phyloP scores from a whole-genome alignment of 1,284 basidiomycete species.

The Pholiota adiposa region DNA sequence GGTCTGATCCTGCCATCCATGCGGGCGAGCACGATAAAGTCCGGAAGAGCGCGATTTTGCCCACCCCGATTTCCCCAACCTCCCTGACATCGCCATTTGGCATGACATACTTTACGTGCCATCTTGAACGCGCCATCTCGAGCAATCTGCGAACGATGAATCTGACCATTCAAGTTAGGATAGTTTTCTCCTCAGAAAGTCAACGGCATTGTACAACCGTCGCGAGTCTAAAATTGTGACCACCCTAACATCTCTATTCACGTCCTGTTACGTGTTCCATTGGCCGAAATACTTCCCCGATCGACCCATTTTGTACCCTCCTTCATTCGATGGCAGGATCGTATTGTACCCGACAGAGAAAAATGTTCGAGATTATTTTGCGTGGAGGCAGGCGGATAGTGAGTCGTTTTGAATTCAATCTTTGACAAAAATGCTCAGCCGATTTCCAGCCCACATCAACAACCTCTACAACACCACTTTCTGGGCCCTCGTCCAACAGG shows the following conservation, averaged over 20 bases:
- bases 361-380: slow-evolving; percentile 90
- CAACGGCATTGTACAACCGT: slow-evolving; percentile 82
- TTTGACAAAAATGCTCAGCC: slow-evolving; percentile 17
- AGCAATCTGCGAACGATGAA: background rate
- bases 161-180: slow-evolving; percentile 18
- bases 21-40: background rate
- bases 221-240: slow-evolving; percentile 90
- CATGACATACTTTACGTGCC: background rate
- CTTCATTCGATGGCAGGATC: slow-evolving; percentile 92
- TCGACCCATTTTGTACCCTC: slow-evolving; percentile 75
- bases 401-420: slow-evolving; percentile 37
- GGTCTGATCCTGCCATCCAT: background rate
- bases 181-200: slow-evolving; percentile 86
- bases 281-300: slow-evolving; percentile 85
- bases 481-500: slow-evolving; percentile 90
- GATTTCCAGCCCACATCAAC: slow-evolving; percentile 87
- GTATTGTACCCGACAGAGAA: slow-evolving; percentile 80
- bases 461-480: slow-evolving; percentile 97
- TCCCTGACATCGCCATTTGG: background rate
- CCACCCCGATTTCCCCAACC: background rate
- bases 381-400: slow-evolving; percentile 97
- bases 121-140: background rate
- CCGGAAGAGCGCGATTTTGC: background rate
- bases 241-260: slow-evolving; percentile 90
- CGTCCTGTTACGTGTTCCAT: slow-evolving; percentile 88